Conservation (phyloP, 2,329 filamentous ascomycete species). For the Pyrenophora teres region DNA sequence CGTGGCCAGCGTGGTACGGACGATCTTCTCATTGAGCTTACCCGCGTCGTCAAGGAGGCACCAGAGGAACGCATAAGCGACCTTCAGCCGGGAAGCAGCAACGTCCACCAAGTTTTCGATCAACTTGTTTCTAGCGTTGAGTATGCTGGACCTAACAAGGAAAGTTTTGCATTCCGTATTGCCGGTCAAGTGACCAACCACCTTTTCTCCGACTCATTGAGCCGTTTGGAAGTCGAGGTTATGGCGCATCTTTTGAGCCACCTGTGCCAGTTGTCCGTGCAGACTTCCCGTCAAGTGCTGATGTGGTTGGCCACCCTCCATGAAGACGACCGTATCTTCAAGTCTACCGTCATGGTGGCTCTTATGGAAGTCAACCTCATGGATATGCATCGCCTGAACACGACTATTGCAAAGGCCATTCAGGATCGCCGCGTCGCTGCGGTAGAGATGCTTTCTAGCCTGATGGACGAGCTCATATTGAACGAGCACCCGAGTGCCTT, state of each 20-base stretch:
- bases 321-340: slow-evolving; percentile 64
- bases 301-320: slow-evolving; percentile 58
- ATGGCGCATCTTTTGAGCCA: slow-evolving; percentile 65
- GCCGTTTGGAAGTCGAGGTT: slow-evolving; percentile 65
- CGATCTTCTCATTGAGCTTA: slow-evolving; percentile 61
- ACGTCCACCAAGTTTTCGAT: slow-evolving; percentile 63
- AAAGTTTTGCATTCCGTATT: slow-evolving; percentile 60
- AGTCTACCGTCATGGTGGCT: slow-evolving; percentile 64
- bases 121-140: slow-evolving; percentile 61
- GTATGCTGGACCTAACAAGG: slow-evolving; percentile 58
- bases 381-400: slow-evolving; percentile 62
- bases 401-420: slow-evolving; percentile 74
- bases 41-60: slow-evolving; percentile 60
- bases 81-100: slow-evolving; percentile 56
- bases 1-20: slow-evolving; percentile 56
- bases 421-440: slow-evolving; percentile 71
- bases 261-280: slow-evolving; percentile 64
- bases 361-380: slow-evolving; percentile 65
- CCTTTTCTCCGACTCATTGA: slow-evolving; percentile 61
- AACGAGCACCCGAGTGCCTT: slow-evolving; percentile 77
- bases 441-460: slow-evolving; percentile 76
- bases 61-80: slow-evolving; percentile 63
- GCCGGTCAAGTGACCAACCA: slow-evolving; percentile 62
- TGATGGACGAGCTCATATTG: slow-evolving; percentile 79
- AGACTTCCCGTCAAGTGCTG: slow-evolving; percentile 59